Evolutionary conservation across 371 early-diverging fungal genomes (phyloP).

Genomic region (Mucor racemosus): DNA sequence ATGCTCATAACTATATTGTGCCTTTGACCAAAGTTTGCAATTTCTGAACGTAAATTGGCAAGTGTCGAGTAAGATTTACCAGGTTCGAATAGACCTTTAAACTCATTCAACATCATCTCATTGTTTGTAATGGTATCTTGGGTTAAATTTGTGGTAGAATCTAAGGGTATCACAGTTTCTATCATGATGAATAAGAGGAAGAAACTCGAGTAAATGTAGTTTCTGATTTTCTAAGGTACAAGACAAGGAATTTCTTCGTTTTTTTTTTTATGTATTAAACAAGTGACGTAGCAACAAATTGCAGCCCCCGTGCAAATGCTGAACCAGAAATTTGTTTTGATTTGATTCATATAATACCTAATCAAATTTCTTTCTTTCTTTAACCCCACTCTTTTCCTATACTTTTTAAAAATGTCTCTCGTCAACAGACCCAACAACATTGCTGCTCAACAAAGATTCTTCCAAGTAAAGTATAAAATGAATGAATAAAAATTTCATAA

Average conservation of each 20-base stretch:
- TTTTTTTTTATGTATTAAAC: neutral
- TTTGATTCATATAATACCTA: neutral
- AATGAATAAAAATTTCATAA: constrained; percentile 6
- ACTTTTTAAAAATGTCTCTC: constrained; percentile 46
- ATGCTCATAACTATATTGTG: constrained; percentile 17
- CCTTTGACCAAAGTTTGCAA: constrained; percentile 10
- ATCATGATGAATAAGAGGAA: constrained; percentile 2
- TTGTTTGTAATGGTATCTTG: neutral
- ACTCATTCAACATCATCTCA: constrained; percentile 1
- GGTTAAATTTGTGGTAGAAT: neutral
- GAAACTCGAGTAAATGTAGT: neutral
- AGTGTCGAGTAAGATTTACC: constrained; percentile 5
- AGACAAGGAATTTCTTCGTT: neutral
- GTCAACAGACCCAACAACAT: constrained; percentile 69
- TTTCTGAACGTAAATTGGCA: neutral
- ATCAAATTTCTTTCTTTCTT: constrained; percentile 7
- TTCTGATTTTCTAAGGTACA: neutral
- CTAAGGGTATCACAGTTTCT: neutral
- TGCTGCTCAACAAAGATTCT: constrained; percentile 71
- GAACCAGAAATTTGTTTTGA: constrained; percentile 5
- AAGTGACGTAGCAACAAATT: constrained; percentile 7
- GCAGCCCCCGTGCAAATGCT: neutral
- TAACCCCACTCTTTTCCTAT: constrained; percentile 17
- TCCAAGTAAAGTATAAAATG: constrained; percentile 58
- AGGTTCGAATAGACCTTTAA: neutral